Evolutionary conservation across 176 grass and related monocot species (phyloP).

Genomic region (Tillandsia leiboldiana): DNA sequence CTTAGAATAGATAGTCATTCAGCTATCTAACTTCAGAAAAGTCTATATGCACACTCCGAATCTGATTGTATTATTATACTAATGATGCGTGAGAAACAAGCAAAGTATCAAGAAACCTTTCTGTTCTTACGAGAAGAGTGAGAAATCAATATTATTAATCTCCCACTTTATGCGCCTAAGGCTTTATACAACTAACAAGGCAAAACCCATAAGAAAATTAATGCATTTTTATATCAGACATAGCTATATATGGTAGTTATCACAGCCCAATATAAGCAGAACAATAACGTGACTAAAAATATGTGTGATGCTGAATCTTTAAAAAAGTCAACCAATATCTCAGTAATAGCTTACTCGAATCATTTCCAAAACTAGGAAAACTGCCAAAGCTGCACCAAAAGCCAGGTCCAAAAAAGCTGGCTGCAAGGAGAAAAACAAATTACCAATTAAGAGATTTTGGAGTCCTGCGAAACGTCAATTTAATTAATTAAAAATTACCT

Average conservation of each 20-base stretch:
- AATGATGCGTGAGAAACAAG: too few relatives aligned
- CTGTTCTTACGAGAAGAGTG: too few relatives aligned
- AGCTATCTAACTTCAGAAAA: neutral
- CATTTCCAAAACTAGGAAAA: slow-evolving; percentile 94
- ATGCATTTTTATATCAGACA: too few relatives aligned
- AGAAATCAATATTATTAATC: too few relatives aligned
- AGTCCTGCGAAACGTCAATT: neutral
- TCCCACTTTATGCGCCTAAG: too few relatives aligned
- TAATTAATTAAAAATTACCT: slow-evolving; percentile 32
- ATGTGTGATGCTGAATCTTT: neutral
- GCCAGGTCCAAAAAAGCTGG: slow-evolving; percentile 87
- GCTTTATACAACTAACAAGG: too few relatives aligned
- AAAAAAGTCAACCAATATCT: neutral
- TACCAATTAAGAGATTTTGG: neutral
- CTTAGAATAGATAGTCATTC: neutral
- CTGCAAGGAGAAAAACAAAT: slow-evolving; percentile 36
- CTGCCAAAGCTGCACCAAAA: slow-evolving; percentile 89
- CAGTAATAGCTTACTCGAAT: slow-evolving; percentile 50
- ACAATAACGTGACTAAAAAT: neutral
- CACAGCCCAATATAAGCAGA: too few relatives aligned
- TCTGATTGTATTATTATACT: too few relatives aligned
- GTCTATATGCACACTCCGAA: neutral
- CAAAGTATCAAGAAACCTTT: too few relatives aligned
- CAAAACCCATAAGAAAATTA: too few relatives aligned
- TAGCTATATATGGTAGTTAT: too few relatives aligned